A percentile compares a stretch with the other conserved stretches of the same genome.
These are phyloP conservation scores for Myriosclerotinia duriaeana DNA, from an alignment of 2,329 filamentous ascomycete genomes.

Conservation along the genomic window DNA sequence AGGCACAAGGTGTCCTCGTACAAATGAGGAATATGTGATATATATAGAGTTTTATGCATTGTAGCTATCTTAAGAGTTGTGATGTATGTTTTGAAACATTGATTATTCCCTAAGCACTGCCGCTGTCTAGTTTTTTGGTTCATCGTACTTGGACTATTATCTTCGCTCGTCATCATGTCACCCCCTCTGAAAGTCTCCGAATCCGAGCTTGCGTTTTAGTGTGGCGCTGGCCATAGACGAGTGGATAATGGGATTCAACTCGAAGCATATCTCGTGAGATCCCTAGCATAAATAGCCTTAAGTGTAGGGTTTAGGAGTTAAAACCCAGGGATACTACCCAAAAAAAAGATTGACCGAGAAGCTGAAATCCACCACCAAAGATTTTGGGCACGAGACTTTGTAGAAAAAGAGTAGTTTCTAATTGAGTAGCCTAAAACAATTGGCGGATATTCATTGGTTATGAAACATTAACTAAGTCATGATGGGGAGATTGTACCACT, in stretches of 20 bases:
- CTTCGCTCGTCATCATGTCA: slow-evolving; percentile 23
- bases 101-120: slow-evolving; percentile 6
- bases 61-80: slow-evolving; percentile 15
- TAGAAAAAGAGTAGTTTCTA: not conserved
- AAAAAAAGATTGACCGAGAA: slow-evolving; percentile 16
- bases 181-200: slow-evolving; percentile 1
- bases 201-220: not conserved
- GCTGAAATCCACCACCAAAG: not conserved
- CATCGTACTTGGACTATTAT: slow-evolving; percentile 10
- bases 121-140: not conserved
- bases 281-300: slow-evolving; percentile 15
- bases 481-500: slow-evolving; percentile 4
- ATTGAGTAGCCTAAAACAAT: slow-evolving; percentile 17
- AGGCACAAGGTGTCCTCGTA: slow-evolving; percentile 23
- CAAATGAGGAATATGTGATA: slow-evolving; percentile 16
- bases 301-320: slow-evolving; percentile 15
- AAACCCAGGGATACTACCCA: slow-evolving; percentile 24
- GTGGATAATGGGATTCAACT: slow-evolving; percentile 6
- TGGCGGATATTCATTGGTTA: slow-evolving; percentile 20
- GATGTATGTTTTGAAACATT: slow-evolving; percentile 10
- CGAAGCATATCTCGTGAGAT: slow-evolving; percentile 17
- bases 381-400: slow-evolving; percentile 11
- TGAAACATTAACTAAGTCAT: slow-evolving; percentile 12
- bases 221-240: slow-evolving; percentile 22
- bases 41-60: slow-evolving; percentile 19